Base-by-base conservation (phyloP, 164 flowering plant genomes). In the Stephania yunnanensis region DNA sequence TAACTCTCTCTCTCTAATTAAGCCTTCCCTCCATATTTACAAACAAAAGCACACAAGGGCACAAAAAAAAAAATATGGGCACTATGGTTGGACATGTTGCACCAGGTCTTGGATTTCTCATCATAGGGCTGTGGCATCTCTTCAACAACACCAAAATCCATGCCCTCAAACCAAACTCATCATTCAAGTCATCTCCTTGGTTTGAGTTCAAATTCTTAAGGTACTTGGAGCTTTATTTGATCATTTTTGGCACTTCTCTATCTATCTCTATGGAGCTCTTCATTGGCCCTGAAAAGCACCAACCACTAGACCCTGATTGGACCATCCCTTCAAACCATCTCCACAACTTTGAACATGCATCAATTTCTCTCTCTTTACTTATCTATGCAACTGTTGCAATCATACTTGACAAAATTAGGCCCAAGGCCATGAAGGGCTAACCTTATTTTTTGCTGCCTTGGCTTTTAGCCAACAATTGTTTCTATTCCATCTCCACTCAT, bases 381-480 rank as follows among this genome's bases (percentile, higher is more conserved):
- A 52, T 79, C 42, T 84, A 81, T 22, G 80, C 88, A 30, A 20
- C 58, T 1, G 71, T 78, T 64, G 76, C 88, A 30, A 64, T 84
- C 64, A 3, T 77, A 19, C 73, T 87, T 0, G 89, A 86, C 75
- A 71, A 71, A 46, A n/a, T 78, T 45, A 52, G 65, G 55, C 75
- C 80, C 3, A 75, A 69, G 63, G 80, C 68, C 66, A 81, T 4
- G 73, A 86, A 10, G 89, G 82, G 46, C 72, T 91, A 2, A 77
- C 87, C 2, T 86, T 84, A 10, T 30, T 90, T 55, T 73, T 91
- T 1, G 97, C 78, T 0, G 86, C 88, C 0, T 45, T 85, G 1
- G 93, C 93, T 22, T 92, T 92, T 67, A 84, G 75, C 10, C 95
- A 92, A 55, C 85, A 94, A 70, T 84, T 92, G 30, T 80, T 94